Base-by-base conservation (phyloP, 768 basidiomycete species). In the Tulasnella sp. region DNA sequence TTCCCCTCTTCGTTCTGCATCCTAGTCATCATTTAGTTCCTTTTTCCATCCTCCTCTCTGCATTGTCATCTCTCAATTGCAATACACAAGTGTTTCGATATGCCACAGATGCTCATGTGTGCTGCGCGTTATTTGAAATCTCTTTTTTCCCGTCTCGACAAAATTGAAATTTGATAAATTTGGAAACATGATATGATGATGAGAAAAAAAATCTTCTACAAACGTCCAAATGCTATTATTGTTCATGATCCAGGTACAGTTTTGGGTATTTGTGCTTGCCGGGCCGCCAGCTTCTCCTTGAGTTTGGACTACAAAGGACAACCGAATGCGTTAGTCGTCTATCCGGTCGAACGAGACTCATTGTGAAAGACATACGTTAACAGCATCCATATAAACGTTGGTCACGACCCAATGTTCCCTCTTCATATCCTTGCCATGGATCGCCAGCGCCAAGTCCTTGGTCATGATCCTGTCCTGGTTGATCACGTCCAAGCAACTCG, bases 361-460 rank as follows among this genome's bases (percentile, higher is more conserved):
- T 55, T 20, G 11, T 73, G 42, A 37, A 48, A 23, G 35, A 32
- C n/a, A 77, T 77, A 94, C 94, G 83, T 95, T 94, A 71, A 97
- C 95, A 73, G 91, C 89, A 85, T 96, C 94, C 94, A 98, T 92
- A 83, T 97, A 98, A 69, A 88, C 92, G 84, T 94, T 91, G 4
- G 96, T 98, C 35, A 95, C 85, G n/a, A 98, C 97, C 94, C 96
- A 99, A 85, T 98, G 93, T 82, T 96, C 95, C 81, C 96, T 88
- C 87, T 91, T 90, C 93, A 97, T 90, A 72, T 89, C 84, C 87
- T 92, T 93, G 48, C 96, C 96, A 82, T 98, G 92, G 83, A 98
- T 98, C 1, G 95, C 91, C 32, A 99, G 87, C 40, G 97, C 97
- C 72, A 99, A 86, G 85, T 99, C 97, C 89, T 98, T 98, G 78